A percentile compares a stretch with the other conserved stretches of the same genome.
These are phyloP conservation scores for Infundibulicybe gibba DNA, from an alignment of 768 basidiomycete species.

Conservation along the genomic window DNA sequence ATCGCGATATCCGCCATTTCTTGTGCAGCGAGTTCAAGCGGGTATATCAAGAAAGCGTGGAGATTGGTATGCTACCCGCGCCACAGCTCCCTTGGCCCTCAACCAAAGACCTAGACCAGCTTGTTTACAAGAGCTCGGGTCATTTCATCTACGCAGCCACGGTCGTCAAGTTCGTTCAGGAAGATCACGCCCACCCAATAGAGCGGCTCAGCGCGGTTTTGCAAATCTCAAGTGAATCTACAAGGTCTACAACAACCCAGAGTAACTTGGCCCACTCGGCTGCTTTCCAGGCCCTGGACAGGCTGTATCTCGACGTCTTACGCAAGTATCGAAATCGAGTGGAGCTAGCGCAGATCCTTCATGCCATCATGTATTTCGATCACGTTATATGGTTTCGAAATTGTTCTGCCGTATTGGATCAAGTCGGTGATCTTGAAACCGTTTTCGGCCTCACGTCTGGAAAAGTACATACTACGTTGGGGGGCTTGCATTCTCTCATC, in stretches of 20 bases:
- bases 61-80: background rate
- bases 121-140: slow-evolving; percentile 2
- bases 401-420: no score
- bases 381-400: background rate
- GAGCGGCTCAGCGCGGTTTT: slow-evolving; percentile 3
- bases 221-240: background rate
- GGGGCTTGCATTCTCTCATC: slow-evolving; percentile 7
- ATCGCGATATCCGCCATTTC: slow-evolving; percentile 5
- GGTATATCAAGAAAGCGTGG: background rate
- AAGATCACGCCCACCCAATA: slow-evolving; percentile 5
- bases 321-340: no score
- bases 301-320: no score
- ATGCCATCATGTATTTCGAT: slow-evolving; percentile 2
- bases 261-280: background rate
- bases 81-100: background rate
- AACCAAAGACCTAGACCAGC: background rate
- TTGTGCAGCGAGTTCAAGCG: slow-evolving; percentile 2
- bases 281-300: no score
- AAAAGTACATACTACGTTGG: slow-evolving; percentile 1
- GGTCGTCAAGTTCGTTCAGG: slow-evolving; percentile 6
- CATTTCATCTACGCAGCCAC: slow-evolving; percentile 8
- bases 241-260: background rate
- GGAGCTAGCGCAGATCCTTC: background rate
- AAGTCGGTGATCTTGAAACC: background rate
- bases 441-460: slow-evolving; percentile 1